Evolutionary conservation across 805 yeast genomes (phyloP), one percentile per base, ranked within the genome.

Genomic region (Candida multigemmis): DNA sequence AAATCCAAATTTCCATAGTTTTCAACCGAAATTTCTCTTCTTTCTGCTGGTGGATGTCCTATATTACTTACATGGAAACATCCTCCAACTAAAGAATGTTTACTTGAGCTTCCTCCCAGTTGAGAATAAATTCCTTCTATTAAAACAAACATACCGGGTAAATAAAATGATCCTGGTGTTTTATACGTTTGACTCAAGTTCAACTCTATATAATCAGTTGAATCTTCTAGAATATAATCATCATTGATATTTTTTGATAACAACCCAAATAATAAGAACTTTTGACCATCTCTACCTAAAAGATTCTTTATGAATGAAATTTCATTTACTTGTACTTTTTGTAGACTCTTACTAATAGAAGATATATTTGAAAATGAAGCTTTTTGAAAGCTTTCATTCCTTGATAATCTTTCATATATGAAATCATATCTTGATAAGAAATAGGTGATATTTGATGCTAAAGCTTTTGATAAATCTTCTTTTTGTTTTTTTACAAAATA

Each of bases 21-120:
- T 14, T 80, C 87, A 30, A 75, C 44, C 1, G 93, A 65, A 1
- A 45, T 50, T 6, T 67, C 75, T 32, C 96, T 63, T 36, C 70
- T 62, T 47, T 91, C 99, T 3, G 85, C 78, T 0, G 91, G 86
- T 3, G 98, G 97, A 33, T 85, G 95, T 3, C 81, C 79, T 26
- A 91, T 65, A 4, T 79, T 68, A 16, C 80, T 67, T 1, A 80
- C 93, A 37, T 78, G 74, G 45, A 91, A 86, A 22, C 58, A 50
- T 3, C 68, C 68, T 16, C 62, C 56, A 17, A 57, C 47, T 16
- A 46, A 49, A 27, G 47, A 43, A 12, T 48, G 47, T 13, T 44
- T 34, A 16, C 46, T 45, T 7, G 56, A 41, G 12, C 30, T 24
- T 25, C 68, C 74, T 2, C 77, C 74, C 11, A 74, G 69, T 3